phyloP scores from a whole-genome alignment of 179 eudicot species.

The Camellia oleifera region DNA sequence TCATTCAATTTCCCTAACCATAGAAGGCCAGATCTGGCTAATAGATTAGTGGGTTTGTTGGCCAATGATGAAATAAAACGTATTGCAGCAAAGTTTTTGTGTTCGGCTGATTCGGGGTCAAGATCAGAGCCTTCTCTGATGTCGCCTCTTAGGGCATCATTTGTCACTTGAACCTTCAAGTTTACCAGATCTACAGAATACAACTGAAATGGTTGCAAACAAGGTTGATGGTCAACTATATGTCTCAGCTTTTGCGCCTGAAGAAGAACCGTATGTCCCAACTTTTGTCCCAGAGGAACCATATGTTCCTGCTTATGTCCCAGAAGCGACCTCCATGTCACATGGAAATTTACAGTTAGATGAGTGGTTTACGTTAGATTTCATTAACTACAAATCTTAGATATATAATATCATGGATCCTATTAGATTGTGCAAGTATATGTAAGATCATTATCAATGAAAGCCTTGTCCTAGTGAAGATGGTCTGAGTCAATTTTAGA shows the following conservation, averaged over 20 bases:
- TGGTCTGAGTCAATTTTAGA: too few species aligned
- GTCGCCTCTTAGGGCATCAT: neutral
- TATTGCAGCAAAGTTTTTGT: constrained; percentile 5
- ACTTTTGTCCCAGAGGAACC: constrained; percentile 14
- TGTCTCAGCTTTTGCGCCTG: constrained; percentile 9
- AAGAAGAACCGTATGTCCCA: constrained; percentile 10
- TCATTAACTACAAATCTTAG: neutral
- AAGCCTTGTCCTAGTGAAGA: too few species aligned
- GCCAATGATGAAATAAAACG: neutral
- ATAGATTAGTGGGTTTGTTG: constrained; percentile 2
- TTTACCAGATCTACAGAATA: neutral
- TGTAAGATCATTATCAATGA: too few species aligned
- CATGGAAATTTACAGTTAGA: neutral
- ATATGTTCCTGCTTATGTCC: neutral
- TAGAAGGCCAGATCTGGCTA: constrained; percentile 7
- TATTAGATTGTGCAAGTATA: neutral
- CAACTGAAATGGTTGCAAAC: neutral
- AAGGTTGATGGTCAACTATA: neutral
- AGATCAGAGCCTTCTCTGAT: neutral
- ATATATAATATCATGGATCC: neutral
- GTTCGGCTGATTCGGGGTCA: neutral
- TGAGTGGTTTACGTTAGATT: constrained; percentile 10
- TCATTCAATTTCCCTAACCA: neutral
- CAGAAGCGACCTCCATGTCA: neutral
- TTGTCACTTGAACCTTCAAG: neutral